Evolutionary conservation across 164 flowering plant genomes (phyloP).

Genomic region (Euptelea pleiosperma): DNA sequence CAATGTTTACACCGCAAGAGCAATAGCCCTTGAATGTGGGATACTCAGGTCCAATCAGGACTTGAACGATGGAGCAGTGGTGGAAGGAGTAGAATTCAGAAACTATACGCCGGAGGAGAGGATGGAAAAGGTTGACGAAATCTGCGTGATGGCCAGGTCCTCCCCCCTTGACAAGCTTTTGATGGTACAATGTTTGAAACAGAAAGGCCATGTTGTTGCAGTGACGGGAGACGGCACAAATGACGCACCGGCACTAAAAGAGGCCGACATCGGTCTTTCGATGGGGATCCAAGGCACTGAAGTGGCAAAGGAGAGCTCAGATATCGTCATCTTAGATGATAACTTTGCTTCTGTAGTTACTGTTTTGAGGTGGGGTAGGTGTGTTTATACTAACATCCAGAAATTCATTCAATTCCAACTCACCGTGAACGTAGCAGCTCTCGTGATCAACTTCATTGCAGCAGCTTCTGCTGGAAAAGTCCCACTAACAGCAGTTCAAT

Average conservation of each 20-base stretch:
- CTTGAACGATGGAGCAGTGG: slow-evolving; percentile 19
- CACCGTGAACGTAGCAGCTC: slow-evolving; percentile 43
- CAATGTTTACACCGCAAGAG: slow-evolving; percentile 39
- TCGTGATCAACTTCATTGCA: slow-evolving; percentile 34
- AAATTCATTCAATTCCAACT: slow-evolving; percentile 51
- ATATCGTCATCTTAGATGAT: too few species aligned
- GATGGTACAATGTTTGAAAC: slow-evolving; percentile 40
- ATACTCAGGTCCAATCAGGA: slow-evolving; percentile 26
- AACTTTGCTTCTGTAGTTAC: slow-evolving; percentile 36
- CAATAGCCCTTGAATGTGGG: slow-evolving; percentile 39
- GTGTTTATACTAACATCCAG: too few species aligned
- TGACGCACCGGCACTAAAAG: too few species aligned
- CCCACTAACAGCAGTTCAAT: slow-evolving; percentile 36
- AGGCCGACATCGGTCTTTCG: slow-evolving; percentile 43
- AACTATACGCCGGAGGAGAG: slow-evolving; percentile 35
- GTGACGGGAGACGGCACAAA: slow-evolving; percentile 49
- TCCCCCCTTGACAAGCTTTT: slow-evolving; percentile 45
- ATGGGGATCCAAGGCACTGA: too few species aligned
- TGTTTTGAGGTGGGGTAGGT: slow-evolving; percentile 45
- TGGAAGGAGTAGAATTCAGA: slow-evolving; percentile 39
- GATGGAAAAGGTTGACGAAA: slow-evolving; percentile 29
- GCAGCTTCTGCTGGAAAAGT: slow-evolving; percentile 36
- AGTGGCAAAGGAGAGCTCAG: too few species aligned
- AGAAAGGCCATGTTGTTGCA: slow-evolving; percentile 40
- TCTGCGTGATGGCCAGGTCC: slow-evolving; percentile 43